A percentile compares a stretch with the other conserved stretches of the same genome.
Conservation (phyloP, 257 asterid genomes). For the Capsicum baccatum region DNA sequence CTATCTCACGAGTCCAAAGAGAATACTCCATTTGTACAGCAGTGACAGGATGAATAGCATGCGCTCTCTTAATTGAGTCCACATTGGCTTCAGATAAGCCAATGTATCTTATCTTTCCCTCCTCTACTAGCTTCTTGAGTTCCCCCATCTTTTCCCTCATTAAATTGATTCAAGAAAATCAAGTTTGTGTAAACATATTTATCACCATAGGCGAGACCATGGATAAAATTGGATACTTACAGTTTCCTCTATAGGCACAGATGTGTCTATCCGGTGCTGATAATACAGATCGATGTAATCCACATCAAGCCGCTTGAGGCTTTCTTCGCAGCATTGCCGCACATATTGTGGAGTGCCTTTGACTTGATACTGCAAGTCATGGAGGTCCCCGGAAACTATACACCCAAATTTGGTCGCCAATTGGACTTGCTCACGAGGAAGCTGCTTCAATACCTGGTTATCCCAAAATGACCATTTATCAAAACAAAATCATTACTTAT, state of each 20-base stretch:
- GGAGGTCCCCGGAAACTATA: background rate
- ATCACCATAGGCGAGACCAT: conserved; percentile 6
- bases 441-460: conserved; percentile 45
- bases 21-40: conserved; percentile 70
- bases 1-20: conserved; percentile 59
- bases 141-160: conserved; percentile 49
- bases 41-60: conserved; percentile 60
- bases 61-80: conserved; percentile 65
- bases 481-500: background rate
- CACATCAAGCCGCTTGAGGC: conserved; percentile 55
- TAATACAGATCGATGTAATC: conserved; percentile 64
- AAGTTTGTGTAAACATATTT: background rate
- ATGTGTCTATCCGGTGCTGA: conserved; percentile 50
- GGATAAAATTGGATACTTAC: conserved; percentile 34
- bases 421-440: conserved; percentile 46
- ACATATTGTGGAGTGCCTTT: conserved; percentile 48
- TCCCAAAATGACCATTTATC: background rate
- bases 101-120: conserved; percentile 57
- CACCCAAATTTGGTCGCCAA: conserved; percentile 50
- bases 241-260: conserved; percentile 66
- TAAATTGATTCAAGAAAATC: background rate
- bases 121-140: conserved; percentile 62
- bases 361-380: background rate
- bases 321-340: conserved; percentile 53
- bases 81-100: conserved; percentile 63